phyloP scores from a whole-genome alignment of 116 monocot species.

The Papilionanthe hybrid region DNA sequence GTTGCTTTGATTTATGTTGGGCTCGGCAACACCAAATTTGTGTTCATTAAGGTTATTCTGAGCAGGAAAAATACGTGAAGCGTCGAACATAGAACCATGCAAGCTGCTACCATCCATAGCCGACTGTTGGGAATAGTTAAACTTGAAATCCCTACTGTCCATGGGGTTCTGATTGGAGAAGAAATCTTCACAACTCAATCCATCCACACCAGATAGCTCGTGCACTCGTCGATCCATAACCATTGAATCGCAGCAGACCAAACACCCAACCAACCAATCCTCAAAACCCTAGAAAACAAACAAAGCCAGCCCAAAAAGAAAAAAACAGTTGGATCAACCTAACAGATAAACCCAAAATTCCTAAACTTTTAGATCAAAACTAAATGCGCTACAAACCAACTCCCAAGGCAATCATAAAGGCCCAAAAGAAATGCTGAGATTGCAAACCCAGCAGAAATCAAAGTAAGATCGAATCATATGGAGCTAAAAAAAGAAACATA shows the following conservation, averaged over 20 bases:
- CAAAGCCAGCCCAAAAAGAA: background rate
- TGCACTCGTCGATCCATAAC: constrained; percentile 13
- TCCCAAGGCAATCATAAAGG: background rate
- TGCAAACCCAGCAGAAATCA: background rate
- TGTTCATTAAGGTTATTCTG: background rate
- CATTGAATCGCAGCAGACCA: constrained; percentile 6
- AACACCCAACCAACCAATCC: background rate
- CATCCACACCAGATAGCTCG: constrained; percentile 8
- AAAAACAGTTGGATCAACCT: background rate
- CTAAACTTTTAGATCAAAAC: background rate
- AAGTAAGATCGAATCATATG: background rate
- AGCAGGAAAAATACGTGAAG: background rate
- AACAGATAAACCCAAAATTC: background rate
- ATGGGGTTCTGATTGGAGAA: constrained; percentile 5
- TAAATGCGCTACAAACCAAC: background rate
- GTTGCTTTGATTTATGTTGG: background rate
- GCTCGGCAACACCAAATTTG: background rate
- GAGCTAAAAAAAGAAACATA: background rate
- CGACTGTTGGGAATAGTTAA: background rate
- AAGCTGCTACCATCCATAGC: background rate
- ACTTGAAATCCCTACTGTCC: constrained; percentile 1
- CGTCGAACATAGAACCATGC: background rate
- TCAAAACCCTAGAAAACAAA: background rate
- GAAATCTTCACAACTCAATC: constrained; percentile 15
- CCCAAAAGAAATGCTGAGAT: background rate